Conservation (phyloP, 805 yeast genomes). For the Ogataea trehalophila region DNA sequence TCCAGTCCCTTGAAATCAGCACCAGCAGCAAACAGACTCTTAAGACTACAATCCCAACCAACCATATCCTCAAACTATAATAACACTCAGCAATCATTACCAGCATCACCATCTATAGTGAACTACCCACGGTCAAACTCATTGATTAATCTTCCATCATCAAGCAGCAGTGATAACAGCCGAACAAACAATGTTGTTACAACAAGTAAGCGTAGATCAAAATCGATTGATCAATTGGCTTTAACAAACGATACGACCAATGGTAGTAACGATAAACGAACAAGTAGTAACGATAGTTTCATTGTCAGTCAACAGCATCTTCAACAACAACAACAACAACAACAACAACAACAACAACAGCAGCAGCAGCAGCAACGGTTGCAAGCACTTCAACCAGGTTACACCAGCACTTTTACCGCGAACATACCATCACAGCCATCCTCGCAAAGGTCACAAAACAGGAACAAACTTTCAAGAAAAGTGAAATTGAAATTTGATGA, state of each 20-base stretch:
- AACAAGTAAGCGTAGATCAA: background rate
- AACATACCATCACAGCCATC: background rate
- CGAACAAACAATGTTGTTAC: background rate
- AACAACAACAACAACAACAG: too few species aligned
- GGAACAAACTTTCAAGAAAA: slow-evolving; percentile 21
- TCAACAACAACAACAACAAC: too few species aligned
- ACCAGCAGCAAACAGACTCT: background rate
- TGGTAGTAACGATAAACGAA: too few species aligned
- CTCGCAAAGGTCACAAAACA: background rate
- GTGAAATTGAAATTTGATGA: slow-evolving; percentile 24
- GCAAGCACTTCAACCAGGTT: background rate
- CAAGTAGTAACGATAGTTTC: too few species aligned
- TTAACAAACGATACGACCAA: background rate
- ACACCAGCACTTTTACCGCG: background rate
- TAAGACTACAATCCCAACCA: too few species aligned
- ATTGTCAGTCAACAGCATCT: too few species aligned
- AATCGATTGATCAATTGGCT: background rate
- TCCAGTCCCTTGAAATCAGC: background rate
- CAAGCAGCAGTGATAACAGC: slow-evolving; percentile 1
- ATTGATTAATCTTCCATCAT: background rate
- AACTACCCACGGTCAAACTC: background rate
- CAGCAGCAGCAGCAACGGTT: too few species aligned
- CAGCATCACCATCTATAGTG: background rate
- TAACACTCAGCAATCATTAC: background rate
- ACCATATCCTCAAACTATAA: too few species aligned